Conservation (phyloP, 495 filamentous ascomycete genomes). For the Tirmania nivea region DNA sequence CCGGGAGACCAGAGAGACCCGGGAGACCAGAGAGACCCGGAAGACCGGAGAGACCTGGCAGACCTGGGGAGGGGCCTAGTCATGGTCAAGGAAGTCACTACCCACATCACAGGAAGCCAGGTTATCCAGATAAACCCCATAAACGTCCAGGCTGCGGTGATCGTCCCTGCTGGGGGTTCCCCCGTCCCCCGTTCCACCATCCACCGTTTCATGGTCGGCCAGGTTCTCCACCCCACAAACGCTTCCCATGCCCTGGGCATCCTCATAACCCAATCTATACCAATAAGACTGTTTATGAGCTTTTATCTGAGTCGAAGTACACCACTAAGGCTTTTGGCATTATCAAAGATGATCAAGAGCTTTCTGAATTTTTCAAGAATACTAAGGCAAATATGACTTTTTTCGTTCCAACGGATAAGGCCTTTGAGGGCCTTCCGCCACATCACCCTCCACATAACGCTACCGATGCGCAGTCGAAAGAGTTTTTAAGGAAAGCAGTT, state of each 20-base stretch:
- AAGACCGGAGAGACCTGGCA: background rate
- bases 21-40: background rate
- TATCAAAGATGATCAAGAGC: slow-evolving; percentile 45
- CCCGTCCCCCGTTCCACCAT: background rate
- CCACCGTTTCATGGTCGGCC: background rate
- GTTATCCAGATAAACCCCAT: too few species aligned
- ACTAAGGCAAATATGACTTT: slow-evolving; percentile 50
- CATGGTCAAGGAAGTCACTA: background rate
- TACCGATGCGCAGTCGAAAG: slow-evolving; percentile 33
- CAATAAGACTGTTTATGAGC: slow-evolving; percentile 57
- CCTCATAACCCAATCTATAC: slow-evolving; percentile 17
- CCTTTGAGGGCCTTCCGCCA: slow-evolving; percentile 37
- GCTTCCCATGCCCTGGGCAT: background rate
- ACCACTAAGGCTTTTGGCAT: slow-evolving; percentile 53
- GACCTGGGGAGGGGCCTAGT: background rate
- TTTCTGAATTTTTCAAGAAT: slow-evolving; percentile 50
- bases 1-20: background rate
- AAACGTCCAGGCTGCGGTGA: too few species aligned
- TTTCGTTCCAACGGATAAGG: slow-evolving; percentile 57
- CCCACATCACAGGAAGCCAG: too few species aligned
- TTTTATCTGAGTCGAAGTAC: slow-evolving; percentile 50
- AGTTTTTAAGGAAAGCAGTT: slow-evolving; percentile 36
- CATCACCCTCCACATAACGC: slow-evolving; percentile 20
- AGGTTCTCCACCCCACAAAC: background rate
- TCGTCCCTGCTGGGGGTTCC: background rate